Evolutionary conservation across 345 rosid species (phyloP).

Genomic region (Linum trigynum): DNA sequence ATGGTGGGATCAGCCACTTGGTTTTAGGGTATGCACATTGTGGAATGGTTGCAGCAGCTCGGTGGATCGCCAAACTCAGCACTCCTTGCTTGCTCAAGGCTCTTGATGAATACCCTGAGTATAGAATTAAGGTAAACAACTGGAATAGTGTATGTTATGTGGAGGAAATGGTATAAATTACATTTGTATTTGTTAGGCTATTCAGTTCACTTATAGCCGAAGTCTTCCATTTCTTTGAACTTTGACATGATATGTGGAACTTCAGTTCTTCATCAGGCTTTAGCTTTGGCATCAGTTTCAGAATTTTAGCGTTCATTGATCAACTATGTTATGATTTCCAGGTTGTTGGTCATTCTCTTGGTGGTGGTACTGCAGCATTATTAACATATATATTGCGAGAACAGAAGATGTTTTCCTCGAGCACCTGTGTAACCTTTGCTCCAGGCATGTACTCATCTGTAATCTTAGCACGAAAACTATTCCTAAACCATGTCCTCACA

Average conservation of each 20-base stretch:
- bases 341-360: slow-evolving; percentile 98
- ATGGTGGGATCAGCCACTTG: slow-evolving; percentile 90
- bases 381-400: slow-evolving; percentile 88
- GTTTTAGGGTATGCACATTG: slow-evolving; percentile 96
- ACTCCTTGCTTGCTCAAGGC: slow-evolving; percentile 70
- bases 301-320: not conserved
- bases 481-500: too few species aligned
- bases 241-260: not conserved
- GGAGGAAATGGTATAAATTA: too few species aligned
- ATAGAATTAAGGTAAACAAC: slow-evolving; percentile 58
- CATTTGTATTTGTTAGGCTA: not conserved
- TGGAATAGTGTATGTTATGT: not conserved
- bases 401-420: slow-evolving; percentile 66
- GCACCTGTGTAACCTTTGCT: slow-evolving; percentile 84
- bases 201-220: not conserved
- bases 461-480: not conserved
- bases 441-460: slow-evolving; percentile 43
- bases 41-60: slow-evolving; percentile 99
- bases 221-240: too few species aligned
- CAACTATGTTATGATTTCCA: slow-evolving; percentile 21
- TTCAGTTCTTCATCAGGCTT: not conserved
- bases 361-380: slow-evolving; percentile 95
- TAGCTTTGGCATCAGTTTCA: not conserved
- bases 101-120: slow-evolving; percentile 59
- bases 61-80: slow-evolving; percentile 92